Evolutionary conservation across 148 eudicot species (phyloP).

Genomic region (Gaultheria prostrata): DNA sequence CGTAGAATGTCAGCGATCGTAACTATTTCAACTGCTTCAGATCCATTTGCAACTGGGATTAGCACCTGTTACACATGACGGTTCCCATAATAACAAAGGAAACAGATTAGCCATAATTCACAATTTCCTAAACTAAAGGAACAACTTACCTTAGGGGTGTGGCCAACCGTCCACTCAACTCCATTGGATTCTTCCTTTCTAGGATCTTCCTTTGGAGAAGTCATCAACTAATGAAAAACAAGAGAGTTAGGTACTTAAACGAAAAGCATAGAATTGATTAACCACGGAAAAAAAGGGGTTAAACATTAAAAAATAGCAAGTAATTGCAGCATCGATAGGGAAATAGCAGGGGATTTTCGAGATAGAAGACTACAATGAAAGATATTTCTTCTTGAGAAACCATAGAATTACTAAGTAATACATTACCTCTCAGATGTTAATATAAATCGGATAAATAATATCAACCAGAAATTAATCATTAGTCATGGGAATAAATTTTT

Average conservation of each 20-base stretch:
- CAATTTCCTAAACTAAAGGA: background rate
- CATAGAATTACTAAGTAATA: background rate
- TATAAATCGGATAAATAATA: background rate
- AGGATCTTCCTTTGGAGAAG: slow-evolving; percentile 39
- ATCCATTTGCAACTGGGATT: slow-evolving; percentile 84
- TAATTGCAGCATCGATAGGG: background rate
- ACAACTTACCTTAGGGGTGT: slow-evolving; percentile 60
- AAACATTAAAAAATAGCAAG: background rate
- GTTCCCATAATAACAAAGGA: background rate
- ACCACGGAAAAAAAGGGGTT: background rate
- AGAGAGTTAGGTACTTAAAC: background rate
- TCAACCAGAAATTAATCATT: background rate
- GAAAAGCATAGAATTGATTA: background rate
- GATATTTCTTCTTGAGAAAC: background rate
- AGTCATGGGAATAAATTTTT: background rate
- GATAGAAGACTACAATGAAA: background rate
- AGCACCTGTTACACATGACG: slow-evolving; percentile 53
- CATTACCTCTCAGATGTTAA: background rate
- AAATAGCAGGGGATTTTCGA: background rate
- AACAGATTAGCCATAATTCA: background rate
- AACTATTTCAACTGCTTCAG: slow-evolving; percentile 72
- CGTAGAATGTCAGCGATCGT: slow-evolving; percentile 69
- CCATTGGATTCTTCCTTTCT: slow-evolving; percentile 72
- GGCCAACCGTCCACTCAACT: slow-evolving; percentile 73
- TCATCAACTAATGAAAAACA: slow-evolving; percentile 42